Evolutionary conservation across 1,284 basidiomycete species (phyloP).

Genomic region (Limonomyces culmigenus): DNA sequence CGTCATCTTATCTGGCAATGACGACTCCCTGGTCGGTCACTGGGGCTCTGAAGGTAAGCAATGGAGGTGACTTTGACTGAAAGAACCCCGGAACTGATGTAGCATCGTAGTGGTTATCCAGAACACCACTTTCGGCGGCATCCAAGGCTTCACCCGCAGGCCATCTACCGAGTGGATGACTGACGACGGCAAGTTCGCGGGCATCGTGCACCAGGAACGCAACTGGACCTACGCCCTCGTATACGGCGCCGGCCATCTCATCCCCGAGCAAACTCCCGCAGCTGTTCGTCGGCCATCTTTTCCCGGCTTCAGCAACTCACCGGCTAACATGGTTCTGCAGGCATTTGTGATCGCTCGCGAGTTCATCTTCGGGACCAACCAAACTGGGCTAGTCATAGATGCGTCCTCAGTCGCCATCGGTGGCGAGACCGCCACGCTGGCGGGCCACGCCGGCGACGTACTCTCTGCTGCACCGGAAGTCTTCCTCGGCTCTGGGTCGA

Average conservation of each 20-base stretch:
- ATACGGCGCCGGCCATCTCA: conserved; percentile 13
- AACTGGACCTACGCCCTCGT: conserved; percentile 15
- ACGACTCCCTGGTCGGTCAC: conserved; percentile 13
- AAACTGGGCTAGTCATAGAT: conserved; percentile 11
- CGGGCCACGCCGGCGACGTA: conserved; percentile 21
- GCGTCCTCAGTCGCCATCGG: conserved; percentile 26
- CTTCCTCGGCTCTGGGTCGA: conserved; percentile 30
- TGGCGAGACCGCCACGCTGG: conserved; percentile 27
- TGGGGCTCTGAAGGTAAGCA: conserved; percentile 11
- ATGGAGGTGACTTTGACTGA: not conserved
- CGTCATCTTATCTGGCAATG: conserved; percentile 16
- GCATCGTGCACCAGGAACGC: conserved; percentile 16
- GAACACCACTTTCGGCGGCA: conserved; percentile 34
- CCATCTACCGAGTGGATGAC: conserved; percentile 39
- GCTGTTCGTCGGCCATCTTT: conserved; percentile 6
- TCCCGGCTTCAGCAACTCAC: not conserved
- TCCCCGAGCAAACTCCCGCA: conserved; percentile 12
- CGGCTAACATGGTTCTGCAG: conserved; percentile 3
- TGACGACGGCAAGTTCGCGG: conserved; percentile 12
- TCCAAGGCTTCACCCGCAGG: conserved; percentile 49
- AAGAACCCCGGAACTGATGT: not conserved
- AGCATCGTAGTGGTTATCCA: conserved; percentile 9
- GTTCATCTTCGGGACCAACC: conserved; percentile 14
- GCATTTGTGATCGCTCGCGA: conserved; percentile 14
- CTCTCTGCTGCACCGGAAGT: conserved; percentile 34